phyloP scores from a whole-genome alignment of 306 rosid genomes.

The Amphicarpaea edgeworthii region DNA sequence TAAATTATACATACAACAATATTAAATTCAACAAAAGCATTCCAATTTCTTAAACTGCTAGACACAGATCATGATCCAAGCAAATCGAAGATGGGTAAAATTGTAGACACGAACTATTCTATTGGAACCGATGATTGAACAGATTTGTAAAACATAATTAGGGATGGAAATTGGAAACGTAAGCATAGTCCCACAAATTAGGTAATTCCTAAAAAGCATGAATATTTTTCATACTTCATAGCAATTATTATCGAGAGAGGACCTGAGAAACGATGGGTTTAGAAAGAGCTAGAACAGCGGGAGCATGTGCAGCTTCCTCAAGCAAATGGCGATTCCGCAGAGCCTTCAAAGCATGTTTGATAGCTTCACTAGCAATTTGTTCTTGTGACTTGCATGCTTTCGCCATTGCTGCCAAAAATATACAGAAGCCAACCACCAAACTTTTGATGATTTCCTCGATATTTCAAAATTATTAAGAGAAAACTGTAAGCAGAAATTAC shows the following conservation, averaged over 20 bases:
- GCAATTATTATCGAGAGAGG: not conserved
- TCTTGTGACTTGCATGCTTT: slow-evolving; percentile 59
- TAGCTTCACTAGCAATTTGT: slow-evolving; percentile 69
- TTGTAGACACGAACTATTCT: not conserved
- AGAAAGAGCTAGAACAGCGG: slow-evolving; percentile 78
- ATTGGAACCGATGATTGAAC: not conserved
- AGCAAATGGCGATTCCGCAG: slow-evolving; percentile 84
- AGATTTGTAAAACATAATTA: not conserved
- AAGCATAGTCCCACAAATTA: not conserved
- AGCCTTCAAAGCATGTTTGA: slow-evolving; percentile 82
- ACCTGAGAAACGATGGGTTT: slow-evolving; percentile 76
- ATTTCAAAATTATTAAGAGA: not conserved
- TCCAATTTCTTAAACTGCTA: slow-evolving; percentile 2
- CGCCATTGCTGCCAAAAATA: slow-evolving; percentile 35
- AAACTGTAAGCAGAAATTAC: not conserved
- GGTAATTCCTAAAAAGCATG: slow-evolving; percentile 30
- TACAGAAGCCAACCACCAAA: slow-evolving; percentile 29
- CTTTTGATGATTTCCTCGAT: not conserved
- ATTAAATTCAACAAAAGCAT: slow-evolving; percentile 27
- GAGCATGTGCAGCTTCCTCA: slow-evolving; percentile 98
- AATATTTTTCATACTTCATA: not conserved
- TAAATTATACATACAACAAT: not conserved
- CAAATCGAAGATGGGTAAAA: not conserved
- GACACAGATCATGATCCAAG: slow-evolving; percentile 22
- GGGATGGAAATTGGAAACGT: not conserved